phyloP scores from a whole-genome alignment of 2,329 filamentous ascomycete species.

The Aplosporella prunicola region DNA sequence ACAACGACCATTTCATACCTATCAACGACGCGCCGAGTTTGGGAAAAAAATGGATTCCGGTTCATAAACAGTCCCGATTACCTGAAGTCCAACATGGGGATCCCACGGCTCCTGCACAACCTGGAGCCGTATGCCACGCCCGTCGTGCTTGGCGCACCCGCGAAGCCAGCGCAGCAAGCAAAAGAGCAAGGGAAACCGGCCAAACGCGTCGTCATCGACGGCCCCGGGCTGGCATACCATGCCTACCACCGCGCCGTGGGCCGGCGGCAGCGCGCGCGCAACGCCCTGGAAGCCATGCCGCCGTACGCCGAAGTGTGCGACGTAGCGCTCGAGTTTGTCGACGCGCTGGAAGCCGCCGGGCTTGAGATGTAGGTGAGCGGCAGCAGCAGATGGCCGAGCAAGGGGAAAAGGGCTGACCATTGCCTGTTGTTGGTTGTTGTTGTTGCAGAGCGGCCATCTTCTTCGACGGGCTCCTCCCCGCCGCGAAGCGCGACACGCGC shows the following conservation, averaged over 20 bases:
- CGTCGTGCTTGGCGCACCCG: constrained; percentile 7
- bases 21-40: no score
- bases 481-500: constrained; percentile 53
- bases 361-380: constrained; percentile 52
- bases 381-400: constrained; percentile 5
- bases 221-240: constrained; percentile 10
- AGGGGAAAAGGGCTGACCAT: constrained; percentile 17
- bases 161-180: background rate
- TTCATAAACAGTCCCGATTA: no score
- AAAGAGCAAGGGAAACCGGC: background rate
- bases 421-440: constrained; percentile 15
- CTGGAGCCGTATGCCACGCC: constrained; percentile 6
- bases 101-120: constrained; percentile 5
- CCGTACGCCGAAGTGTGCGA: constrained; percentile 55
- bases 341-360: constrained; percentile 45
- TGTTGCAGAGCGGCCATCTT: constrained; percentile 65
- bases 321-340: constrained; percentile 49
- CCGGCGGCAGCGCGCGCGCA: constrained; percentile 4
- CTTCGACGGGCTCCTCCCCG: constrained; percentile 77
- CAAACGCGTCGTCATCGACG: constrained; percentile 6
- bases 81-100: constrained; percentile 9
- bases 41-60: no score
- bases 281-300: constrained; percentile 26
- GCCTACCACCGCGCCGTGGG: constrained; percentile 9
- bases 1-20: no score